These are phyloP conservation scores for Labyrinthula sp. DNA, from an alignment of 352 stramenopile species.

Conservation along the genomic window DNA sequence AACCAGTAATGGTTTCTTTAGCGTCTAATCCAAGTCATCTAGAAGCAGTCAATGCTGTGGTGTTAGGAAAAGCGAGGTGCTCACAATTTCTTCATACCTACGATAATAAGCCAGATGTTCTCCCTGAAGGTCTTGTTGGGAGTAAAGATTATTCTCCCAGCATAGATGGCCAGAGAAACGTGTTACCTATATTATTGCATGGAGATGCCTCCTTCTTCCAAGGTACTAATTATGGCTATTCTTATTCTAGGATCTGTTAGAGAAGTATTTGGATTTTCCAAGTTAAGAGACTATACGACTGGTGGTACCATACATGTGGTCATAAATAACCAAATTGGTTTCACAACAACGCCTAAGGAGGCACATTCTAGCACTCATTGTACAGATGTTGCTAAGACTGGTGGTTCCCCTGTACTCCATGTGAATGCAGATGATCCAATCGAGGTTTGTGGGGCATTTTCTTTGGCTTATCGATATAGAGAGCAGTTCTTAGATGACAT, in stretches of 20 bases:
- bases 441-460: constrained; percentile 48
- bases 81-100: constrained; percentile 42
- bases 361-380: constrained; percentile 53
- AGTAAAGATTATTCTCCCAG: constrained; percentile 9
- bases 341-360: constrained; percentile 56
- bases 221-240: too few relatives aligned
- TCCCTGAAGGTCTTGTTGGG: too few relatives aligned
- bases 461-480: constrained; percentile 51
- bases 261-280: constrained; percentile 48
- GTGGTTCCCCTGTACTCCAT: constrained; percentile 55
- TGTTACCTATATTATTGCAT: constrained; percentile 57
- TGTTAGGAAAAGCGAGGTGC: constrained; percentile 52
- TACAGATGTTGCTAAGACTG: constrained; percentile 54
- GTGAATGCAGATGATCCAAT: constrained; percentile 56
- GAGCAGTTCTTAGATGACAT: constrained; percentile 58
- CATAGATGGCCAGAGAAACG: constrained; percentile 42
- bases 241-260: constrained; percentile 56
- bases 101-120: too few relatives aligned
- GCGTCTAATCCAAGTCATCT: constrained; percentile 59
- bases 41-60: constrained; percentile 60
- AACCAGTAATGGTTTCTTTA: constrained; percentile 49
- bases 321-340: constrained; percentile 66
- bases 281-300: constrained; percentile 50
- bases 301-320: constrained; percentile 55
- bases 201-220: constrained; percentile 54